Percentiles rank a stretch among this genome's conserved stretches.
These are phyloP conservation scores for Cercophora scortea DNA, from an alignment of 495 filamentous ascomycete genomes.

Conservation along the genomic window DNA sequence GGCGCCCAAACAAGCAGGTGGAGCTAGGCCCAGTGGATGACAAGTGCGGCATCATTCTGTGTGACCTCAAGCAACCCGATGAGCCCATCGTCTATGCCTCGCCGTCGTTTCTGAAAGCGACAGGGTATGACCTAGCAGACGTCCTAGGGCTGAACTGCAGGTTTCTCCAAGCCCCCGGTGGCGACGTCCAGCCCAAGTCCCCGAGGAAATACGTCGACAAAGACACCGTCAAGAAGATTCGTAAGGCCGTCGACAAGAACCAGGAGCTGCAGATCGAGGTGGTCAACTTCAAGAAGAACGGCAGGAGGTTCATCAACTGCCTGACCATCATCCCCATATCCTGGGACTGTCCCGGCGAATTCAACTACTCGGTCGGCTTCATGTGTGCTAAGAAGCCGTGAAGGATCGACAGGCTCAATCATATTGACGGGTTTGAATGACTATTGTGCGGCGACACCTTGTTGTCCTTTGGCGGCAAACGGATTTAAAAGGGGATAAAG, in stretches of 20 bases:
- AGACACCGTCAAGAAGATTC: constrained; percentile 29
- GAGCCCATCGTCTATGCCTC: constrained; percentile 43
- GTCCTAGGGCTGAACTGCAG: constrained; percentile 43
- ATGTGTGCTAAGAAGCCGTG: background rate
- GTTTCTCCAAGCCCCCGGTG: constrained; percentile 41
- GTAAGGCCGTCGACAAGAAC: constrained; percentile 27
- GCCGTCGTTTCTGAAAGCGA: constrained; percentile 33
- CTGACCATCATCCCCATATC: constrained; percentile 41
- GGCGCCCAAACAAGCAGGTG: constrained; percentile 35
- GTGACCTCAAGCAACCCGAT: constrained; percentile 36
- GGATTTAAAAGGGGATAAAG: too few relatives aligned
- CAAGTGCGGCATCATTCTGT: constrained; percentile 40
- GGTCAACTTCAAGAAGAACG: constrained; percentile 43
- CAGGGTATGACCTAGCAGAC: constrained; percentile 35
- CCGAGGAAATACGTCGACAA: constrained; percentile 27
- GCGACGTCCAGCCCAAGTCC: constrained; percentile 19
- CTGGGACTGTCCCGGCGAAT: constrained; percentile 2
- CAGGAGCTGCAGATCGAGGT: constrained; percentile 36
- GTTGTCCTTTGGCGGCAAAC: too few relatives aligned
- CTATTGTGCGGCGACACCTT: too few relatives aligned
- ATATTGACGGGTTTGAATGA: too few relatives aligned
- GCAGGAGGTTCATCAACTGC: constrained; percentile 36
- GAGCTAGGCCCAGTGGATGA: constrained; percentile 39
- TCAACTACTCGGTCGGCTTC: constrained; percentile 36
- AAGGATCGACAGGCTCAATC: too few relatives aligned